Evolutionary conservation across 495 filamentous ascomycete genomes (phyloP).

Genomic region (Penicillium lagena): DNA sequence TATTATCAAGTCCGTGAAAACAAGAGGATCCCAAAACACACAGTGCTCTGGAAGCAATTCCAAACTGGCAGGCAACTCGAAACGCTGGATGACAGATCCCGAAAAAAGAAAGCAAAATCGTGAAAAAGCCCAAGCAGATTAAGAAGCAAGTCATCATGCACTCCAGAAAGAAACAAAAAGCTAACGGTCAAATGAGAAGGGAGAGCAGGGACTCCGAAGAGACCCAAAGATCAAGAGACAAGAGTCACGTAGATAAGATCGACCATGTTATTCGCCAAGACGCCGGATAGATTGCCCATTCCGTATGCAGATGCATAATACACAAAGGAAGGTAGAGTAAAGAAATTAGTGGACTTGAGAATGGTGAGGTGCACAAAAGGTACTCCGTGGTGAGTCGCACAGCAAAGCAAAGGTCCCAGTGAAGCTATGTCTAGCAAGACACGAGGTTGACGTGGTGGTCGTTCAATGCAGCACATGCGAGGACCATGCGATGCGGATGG

Average conservation of each 20-base stretch:
- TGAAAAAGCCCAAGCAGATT: too few species aligned
- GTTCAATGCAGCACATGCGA: constrained; percentile 66
- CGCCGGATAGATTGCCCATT: constrained; percentile 7
- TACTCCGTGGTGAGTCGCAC: too few species aligned
- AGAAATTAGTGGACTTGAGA: not conserved
- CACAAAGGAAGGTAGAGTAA: constrained; percentile 1
- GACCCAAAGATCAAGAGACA: not conserved
- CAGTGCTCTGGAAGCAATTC: too few species aligned
- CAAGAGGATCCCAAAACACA: too few species aligned
- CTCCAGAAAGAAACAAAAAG: not conserved
- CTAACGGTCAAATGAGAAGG: not conserved
- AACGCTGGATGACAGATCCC: too few species aligned
- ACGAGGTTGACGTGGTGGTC: constrained; percentile 44
- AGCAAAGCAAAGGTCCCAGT: not conserved
- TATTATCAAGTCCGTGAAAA: too few species aligned
- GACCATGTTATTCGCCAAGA: constrained; percentile 6
- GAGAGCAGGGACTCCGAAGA: not conserved
- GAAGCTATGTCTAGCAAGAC: constrained; percentile 26
- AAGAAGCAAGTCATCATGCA: too few species aligned
- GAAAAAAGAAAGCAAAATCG: too few species aligned
- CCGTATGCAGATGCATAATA: constrained; percentile 10
- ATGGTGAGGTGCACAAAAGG: too few species aligned
- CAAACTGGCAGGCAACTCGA: too few species aligned
- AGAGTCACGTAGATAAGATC: not conserved
- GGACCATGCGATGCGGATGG: constrained; percentile 89